These are phyloP conservation scores for Rhodotorula sp. DNA, from an alignment of 1,284 basidiomycete species.

Conservation along the genomic window DNA sequence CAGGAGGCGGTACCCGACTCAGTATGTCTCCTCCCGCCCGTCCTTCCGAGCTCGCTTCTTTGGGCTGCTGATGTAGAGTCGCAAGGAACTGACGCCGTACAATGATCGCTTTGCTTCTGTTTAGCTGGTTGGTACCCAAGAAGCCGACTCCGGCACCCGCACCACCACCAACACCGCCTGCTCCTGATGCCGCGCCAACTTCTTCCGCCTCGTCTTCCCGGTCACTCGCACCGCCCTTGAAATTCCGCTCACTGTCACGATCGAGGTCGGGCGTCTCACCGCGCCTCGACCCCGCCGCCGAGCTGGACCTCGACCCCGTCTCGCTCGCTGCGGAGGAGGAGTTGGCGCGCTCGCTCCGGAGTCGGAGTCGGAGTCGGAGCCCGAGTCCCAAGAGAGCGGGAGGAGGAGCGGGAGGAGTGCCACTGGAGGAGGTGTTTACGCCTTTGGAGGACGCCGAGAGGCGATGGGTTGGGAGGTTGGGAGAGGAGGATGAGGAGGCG, in stretches of 20 bases:
- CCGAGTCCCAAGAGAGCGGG: too few relatives aligned
- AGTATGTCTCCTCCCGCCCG: conserved; percentile 7
- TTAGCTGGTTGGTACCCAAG: background rate
- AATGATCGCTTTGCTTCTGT: too few relatives aligned
- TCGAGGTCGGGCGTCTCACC: background rate
- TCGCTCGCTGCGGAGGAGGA: background rate
- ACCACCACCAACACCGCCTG: background rate
- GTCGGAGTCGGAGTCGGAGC: background rate
- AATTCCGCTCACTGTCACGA: background rate
- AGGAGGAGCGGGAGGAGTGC: too few relatives aligned
- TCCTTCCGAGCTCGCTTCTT: background rate
- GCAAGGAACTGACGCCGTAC: too few relatives aligned
- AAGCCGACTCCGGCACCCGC: background rate
- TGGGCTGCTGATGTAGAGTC: background rate
- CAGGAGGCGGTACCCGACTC: conserved; percentile 23
- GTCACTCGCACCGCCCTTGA: background rate
- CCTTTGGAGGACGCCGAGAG: conserved; percentile 1
- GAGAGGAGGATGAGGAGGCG: conserved; percentile 14
- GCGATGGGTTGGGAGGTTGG: conserved; percentile 14
- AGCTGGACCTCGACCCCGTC: background rate
- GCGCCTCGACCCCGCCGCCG: background rate
- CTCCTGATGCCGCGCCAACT: background rate
- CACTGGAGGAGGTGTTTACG: background rate
- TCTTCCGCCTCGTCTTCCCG: background rate
- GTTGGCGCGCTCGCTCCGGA: background rate